phyloP scores from a whole-genome alignment of 2,329 filamentous ascomycete species.

The Fusarium buharicum region DNA sequence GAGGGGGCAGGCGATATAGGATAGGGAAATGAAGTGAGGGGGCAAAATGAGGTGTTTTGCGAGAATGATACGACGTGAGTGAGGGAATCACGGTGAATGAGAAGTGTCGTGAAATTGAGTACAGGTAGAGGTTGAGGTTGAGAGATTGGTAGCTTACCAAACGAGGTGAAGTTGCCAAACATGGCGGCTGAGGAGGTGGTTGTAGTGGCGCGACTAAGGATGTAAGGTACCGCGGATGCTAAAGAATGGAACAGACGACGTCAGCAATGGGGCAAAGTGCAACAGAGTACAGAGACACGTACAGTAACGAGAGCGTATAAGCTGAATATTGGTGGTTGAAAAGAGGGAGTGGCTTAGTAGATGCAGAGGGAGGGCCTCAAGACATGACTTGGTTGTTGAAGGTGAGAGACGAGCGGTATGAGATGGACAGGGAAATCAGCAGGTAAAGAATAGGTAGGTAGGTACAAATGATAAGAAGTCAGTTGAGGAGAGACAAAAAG shows the following conservation, averaged over 20 bases:
- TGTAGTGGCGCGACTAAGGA: slow-evolving; percentile 36
- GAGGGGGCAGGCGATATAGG: slow-evolving; percentile 20
- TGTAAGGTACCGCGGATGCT: slow-evolving; percentile 28
- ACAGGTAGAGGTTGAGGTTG: slow-evolving; percentile 15
- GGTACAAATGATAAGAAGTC: slow-evolving; percentile 13
- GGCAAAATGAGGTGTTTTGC: slow-evolving; percentile 33
- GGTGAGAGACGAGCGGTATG: slow-evolving; percentile 8
- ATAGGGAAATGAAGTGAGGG: slow-evolving; percentile 31
- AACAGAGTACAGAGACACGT: slow-evolving; percentile 25
- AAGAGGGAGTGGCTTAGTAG: neutral
- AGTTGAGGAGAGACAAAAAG: neutral
- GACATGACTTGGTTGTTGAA: slow-evolving; percentile 7
- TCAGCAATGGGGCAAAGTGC: slow-evolving; percentile 25
- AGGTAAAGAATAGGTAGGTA: slow-evolving; percentile 1
- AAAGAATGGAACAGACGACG: slow-evolving; percentile 26
- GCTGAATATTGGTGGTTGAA: slow-evolving; percentile 6
- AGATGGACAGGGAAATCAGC: slow-evolving; percentile 4
- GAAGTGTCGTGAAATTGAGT: neutral
- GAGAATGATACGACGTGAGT: slow-evolving; percentile 13
- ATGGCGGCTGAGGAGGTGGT: slow-evolving; percentile 47
- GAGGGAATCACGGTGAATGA: neutral
- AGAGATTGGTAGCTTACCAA: slow-evolving; percentile 49
- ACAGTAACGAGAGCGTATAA: slow-evolving; percentile 13
- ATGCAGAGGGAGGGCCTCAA: slow-evolving; percentile 6
- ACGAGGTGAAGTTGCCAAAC: slow-evolving; percentile 56